Conservation (phyloP, 495 filamentous ascomycete genomes). For the Trichoderma reesei region DNA sequence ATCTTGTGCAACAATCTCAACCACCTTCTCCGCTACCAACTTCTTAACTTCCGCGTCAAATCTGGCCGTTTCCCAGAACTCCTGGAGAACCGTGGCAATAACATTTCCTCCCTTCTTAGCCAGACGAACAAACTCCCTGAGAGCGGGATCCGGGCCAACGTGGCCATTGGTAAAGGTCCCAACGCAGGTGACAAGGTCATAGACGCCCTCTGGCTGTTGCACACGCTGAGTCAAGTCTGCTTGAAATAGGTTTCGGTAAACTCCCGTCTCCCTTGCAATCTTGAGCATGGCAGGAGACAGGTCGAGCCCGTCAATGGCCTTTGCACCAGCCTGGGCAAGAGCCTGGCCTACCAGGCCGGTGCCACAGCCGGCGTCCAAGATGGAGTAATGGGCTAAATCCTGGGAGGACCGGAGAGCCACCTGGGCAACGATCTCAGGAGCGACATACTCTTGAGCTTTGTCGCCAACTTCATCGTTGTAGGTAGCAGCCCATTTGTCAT, state of each 20-base stretch:
- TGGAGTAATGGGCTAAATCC: conserved; percentile 15
- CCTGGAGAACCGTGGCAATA: conserved; percentile 34
- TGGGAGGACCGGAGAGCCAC: conserved; percentile 15
- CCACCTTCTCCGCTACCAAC: conserved; percentile 12
- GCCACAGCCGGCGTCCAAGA: conserved; percentile 42
- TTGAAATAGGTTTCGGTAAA: conserved; percentile 29
- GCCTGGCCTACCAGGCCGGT: conserved; percentile 35
- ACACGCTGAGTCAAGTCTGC: conserved; percentile 31
- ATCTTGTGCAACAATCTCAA: neutral
- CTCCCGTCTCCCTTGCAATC: conserved; percentile 29
- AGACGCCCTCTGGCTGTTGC: conserved; percentile 22
- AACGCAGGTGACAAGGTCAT: conserved; percentile 36
- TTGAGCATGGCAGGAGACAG: conserved; percentile 34
- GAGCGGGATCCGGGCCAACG: conserved; percentile 32
- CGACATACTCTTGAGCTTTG: conserved; percentile 31
- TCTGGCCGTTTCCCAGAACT: conserved; percentile 30
- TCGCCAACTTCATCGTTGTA: conserved; percentile 35
- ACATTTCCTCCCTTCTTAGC: conserved; percentile 29
- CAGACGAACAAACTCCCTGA: conserved; percentile 33
- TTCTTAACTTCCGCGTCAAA: conserved; percentile 32
- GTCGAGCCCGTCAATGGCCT: conserved; percentile 35
- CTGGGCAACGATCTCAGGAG: conserved; percentile 28
- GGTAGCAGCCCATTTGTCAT: conserved; percentile 37
- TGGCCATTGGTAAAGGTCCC: conserved; percentile 41
- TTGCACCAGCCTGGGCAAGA: conserved; percentile 23